Percentiles rank a stretch among this genome's conserved stretches.
Conservation (phyloP, 1,139 yeast species). For the Saccharomyces hybrid region DNA sequence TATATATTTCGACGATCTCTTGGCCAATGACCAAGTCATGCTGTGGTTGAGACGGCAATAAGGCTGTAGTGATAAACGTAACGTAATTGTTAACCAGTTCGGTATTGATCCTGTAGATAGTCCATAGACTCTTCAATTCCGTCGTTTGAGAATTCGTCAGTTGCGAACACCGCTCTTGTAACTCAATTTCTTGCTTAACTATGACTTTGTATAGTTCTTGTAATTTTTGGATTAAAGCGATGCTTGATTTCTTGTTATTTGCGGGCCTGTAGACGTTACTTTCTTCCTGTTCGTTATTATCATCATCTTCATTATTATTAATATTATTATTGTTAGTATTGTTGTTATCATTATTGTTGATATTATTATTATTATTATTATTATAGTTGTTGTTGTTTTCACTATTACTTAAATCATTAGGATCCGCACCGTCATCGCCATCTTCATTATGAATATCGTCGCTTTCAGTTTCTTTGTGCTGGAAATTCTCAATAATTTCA, state of each 20-base stretch:
- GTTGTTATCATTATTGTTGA: constrained; percentile 6
- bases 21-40: constrained; percentile 41
- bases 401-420: neutral
- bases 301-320: constrained; percentile 14
- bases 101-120: constrained; percentile 59
- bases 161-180: constrained; percentile 56
- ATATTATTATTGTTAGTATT: constrained; percentile 8
- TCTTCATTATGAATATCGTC: neutral
- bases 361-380: constrained; percentile 14
- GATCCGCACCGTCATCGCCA: neutral
- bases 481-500: constrained; percentile 1
- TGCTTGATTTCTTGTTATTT: constrained; percentile 55
- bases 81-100: constrained; percentile 61
- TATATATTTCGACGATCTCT: constrained; percentile 64
- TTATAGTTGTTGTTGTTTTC: constrained; percentile 11
- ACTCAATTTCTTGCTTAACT: constrained; percentile 58
- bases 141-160: constrained; percentile 40
- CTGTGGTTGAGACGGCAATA: constrained; percentile 59
- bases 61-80: constrained; percentile 62
- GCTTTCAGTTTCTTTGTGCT: constrained; percentile 1
- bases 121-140: constrained; percentile 57
- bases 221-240: constrained; percentile 57
- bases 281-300: constrained; percentile 15
- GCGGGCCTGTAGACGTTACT: constrained; percentile 32
- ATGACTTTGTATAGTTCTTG: constrained; percentile 69